Base-by-base conservation (phyloP, 2,329 filamentous ascomycete species). In the Ascochyta pisi region DNA sequence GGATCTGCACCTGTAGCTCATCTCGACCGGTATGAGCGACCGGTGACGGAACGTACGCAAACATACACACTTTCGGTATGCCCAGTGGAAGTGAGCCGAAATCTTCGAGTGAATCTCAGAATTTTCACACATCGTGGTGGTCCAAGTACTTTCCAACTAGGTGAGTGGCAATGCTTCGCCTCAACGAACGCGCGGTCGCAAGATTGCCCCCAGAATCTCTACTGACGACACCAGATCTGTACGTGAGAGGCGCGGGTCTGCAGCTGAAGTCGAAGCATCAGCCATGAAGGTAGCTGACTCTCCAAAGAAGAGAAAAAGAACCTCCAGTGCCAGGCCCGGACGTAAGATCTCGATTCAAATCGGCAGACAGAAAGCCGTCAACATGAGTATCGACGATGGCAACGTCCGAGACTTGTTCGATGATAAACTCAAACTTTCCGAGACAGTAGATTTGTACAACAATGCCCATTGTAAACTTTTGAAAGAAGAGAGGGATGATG, bases 221-320 rank as follows among this genome's bases (percentile, higher is more conserved):
- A 63, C 57, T 45, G 26, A 39, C 38, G 13, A 8, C 22, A 9
- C 8, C 27, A 75, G 73, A 49, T 65, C 67, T 67, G 68, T 71
- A 70, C 68, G 73, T 73, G 68, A 60, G 24, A 66, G 64, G 56
- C 57, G 64, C 54, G 50, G 34, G 31, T 68, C 66, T 59, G 56
- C 63, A 51, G 61, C 64, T 22, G 58, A 64, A 40, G 54, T 62
- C 37, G 64, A 68, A 50, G 61, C 61, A 55, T 60, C 57, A 54
- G 61, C 56, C 55, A 73, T 70, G 68, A 62, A 60, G 31, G 49
- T 58, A 60, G 64, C 70, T 72, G 62, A 73, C 65, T 68, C 64
- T 40, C 67, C 61, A 50, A 73, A 68, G 57, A 75, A 75, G 64
- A 73, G 67, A 60, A 71, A 67, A 63, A 66, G 71, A 50, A 61